Evolutionary conservation across 176 grass and related monocot genomes (phyloP), one percentile per base, ranked within the genome.

Genomic region (Juncus effusus): DNA sequence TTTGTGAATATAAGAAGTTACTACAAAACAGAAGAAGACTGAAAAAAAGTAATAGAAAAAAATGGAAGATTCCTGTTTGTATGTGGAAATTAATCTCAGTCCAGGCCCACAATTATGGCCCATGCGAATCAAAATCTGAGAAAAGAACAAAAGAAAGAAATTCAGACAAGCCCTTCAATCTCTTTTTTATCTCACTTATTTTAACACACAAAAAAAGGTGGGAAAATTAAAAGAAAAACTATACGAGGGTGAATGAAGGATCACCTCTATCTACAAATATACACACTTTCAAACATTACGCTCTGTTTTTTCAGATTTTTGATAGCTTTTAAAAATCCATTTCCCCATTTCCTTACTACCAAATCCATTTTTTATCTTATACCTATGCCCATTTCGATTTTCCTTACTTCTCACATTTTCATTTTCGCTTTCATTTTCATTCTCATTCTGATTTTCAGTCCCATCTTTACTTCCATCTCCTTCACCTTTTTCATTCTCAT

Each of bases 231-330:
- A 72, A 60, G 5, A 59, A 45, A 69, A 72, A 72, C 54, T 59
- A 72, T 60, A 72, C 2, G 69, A 59, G 69, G 69, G 69, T 72
- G 69, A 60, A 53, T 70, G 40, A 69, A 60, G 58, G 7, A 72
- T 72, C 69, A 72, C 69, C 69, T 42, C 69, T 72, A 47, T 72
- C 54, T 59, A 72, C 68, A 59, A 50, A 59, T 40, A 59, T 57
- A 47, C 14, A 59, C 54, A 36, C 55, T 35, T 59, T 72, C 54
- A 72, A 35, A 59, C 9, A 35, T 0, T n/a, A 3, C n/a, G 69
- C 28, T 72, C 39, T 13, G 3, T 0, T 56, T 56, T 70, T 56
- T 70, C 51, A 28, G 52, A 13, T 11, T 70, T 70, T 16, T 14
- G 40, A 8, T 60, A 38, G 39, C 37, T 59, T 59, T 10, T 72